Percentiles rank a stretch among this genome's conserved stretches.
These are phyloP conservation scores for Aurinia saxatilis DNA, from an alignment of 345 rosid species.

Conservation along the genomic window DNA sequence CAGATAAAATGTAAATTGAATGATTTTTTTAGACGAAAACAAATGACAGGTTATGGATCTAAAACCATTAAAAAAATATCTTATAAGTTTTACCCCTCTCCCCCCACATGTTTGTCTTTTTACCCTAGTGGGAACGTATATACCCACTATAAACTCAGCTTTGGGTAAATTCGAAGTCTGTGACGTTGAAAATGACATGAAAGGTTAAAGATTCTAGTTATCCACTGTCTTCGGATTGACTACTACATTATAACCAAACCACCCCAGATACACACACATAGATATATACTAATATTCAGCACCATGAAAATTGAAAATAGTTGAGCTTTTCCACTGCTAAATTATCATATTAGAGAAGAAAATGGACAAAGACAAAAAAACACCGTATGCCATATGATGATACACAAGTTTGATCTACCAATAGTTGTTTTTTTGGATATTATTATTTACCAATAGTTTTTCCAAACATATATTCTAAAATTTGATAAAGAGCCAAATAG, in stretches of 20 bases:
- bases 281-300: background rate
- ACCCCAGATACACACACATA: background rate
- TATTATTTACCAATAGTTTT: background rate
- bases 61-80: too few species aligned
- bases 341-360: background rate
- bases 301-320: background rate
- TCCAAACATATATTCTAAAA: background rate
- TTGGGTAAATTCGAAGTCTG: constrained; percentile 7
- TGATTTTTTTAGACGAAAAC: too few species aligned
- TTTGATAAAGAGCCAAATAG: constrained; percentile 10
- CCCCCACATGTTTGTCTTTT: background rate
- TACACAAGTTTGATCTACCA: background rate
- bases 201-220: background rate
- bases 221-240: background rate
- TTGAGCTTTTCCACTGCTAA: background rate
- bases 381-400: background rate
- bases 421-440: background rate
- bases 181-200: constrained; percentile 15
- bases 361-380: constrained; percentile 1
- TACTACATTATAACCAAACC: background rate
- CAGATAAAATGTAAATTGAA: too few species aligned
- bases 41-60: too few species aligned
- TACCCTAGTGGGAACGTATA: constrained; percentile 9
- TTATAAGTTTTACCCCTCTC: too few species aligned
- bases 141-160: background rate